Base-by-base conservation (phyloP, 331 rosid species). In the Quercus lobata region DNA sequence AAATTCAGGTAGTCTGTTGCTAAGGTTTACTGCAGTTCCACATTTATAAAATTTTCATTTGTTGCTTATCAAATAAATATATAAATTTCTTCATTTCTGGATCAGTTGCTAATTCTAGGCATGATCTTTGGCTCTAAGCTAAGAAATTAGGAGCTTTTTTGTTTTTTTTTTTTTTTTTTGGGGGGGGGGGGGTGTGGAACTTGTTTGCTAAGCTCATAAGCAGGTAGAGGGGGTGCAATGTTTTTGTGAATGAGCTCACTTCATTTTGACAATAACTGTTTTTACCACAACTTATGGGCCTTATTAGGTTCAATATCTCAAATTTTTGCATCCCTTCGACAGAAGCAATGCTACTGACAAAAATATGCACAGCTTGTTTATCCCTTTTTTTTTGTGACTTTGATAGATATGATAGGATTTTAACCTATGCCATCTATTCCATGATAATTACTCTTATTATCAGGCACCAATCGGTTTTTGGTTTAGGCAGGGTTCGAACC, bases 1-100 rank as follows among this genome's bases (percentile, higher is more conserved):
- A 77, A 90, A 76, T 84, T 78, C 95, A 81, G 97, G 97, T 94
- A 88, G 74, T 84, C 66, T 73, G 53, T 60, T 60, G 25, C 52
- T 58, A 57, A 68, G 37, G 72, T 78, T 69, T 83, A 37, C 55
- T 77, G 25, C 80, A 49, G 68, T 80, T 56, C 24, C 41, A 49
- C 55, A 27, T 44, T 77, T 66, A 70, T 76, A 24, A 77, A 44
- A 76, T 84, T 54, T 52, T 32, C 72, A 72, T 57, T 49, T 73
- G 68, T 73, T 63, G 70, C 77, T 53, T 52, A 81, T 71, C 53
- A 22, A 58, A 19, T 25, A 58, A 21, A 58, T 58, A 9, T n/a
- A 58, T 3, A 22, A 7, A 25, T 49, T 11, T 49, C 5, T 14
- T 35, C 22, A 12, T 65, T 35, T 68, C n/a, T 34, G n/a, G 18